Percentiles rank a stretch among this genome's conserved stretches.
phyloP scores from a whole-genome alignment of 768 basidiomycete species.

The Lactifluus volemus region DNA sequence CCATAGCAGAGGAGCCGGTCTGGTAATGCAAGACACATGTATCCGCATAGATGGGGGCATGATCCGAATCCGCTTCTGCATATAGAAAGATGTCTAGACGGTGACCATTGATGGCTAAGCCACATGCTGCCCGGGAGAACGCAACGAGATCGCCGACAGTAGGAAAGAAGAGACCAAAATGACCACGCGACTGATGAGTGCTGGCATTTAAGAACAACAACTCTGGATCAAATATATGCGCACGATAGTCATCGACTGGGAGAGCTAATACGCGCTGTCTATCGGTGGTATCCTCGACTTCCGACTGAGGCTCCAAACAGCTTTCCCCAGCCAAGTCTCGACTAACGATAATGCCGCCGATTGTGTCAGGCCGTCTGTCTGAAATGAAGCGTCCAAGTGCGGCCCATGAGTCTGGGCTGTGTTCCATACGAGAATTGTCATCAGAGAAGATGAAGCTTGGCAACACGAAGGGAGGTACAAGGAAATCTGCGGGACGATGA shows the following conservation, averaged over 20 bases:
- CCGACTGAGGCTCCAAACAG: conserved; percentile 10
- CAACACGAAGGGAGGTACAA: conserved; percentile 55
- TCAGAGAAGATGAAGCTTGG: conserved; percentile 29
- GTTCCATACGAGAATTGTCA: conserved; percentile 15
- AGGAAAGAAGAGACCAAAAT: conserved; percentile 14
- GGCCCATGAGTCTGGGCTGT: conserved; percentile 24
- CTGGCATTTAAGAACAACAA: not conserved
- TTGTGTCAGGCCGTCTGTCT: conserved; percentile 23
- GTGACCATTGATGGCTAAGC: conserved; percentile 8
- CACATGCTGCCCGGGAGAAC: conserved; percentile 17
- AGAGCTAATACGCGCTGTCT: not conserved
- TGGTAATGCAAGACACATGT: conserved; percentile 7
- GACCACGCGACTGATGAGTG: not conserved
- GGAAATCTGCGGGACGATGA: conserved; percentile 36
- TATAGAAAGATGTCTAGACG: conserved; percentile 16
- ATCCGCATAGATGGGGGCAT: conserved; percentile 6
- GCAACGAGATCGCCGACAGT: conserved; percentile 11
- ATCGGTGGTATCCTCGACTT: not conserved
- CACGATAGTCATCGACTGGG: not conserved
- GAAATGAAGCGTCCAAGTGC: conserved; percentile 25
- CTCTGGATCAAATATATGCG: not conserved
- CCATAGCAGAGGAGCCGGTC: not conserved
- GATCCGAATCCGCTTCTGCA: conserved; percentile 1
- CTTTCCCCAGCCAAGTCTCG: conserved; percentile 1
- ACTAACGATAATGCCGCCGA: conserved; percentile 34